These are phyloP conservation scores for Nitzschia palea DNA, from an alignment of 108 stramenopile species.

Conservation along the genomic window DNA sequence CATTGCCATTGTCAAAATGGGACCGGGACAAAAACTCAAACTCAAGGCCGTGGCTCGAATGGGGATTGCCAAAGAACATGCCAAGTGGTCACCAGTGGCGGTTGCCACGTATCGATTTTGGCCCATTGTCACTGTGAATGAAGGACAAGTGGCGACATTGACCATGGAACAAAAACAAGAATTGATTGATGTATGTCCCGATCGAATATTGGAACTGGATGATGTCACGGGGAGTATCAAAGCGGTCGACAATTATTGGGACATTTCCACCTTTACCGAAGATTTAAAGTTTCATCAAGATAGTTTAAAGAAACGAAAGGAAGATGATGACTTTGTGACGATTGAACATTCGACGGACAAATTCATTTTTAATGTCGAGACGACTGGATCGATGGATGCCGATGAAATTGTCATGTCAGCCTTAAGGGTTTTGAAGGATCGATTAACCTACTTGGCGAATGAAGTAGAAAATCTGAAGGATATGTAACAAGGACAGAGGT, in stretches of 20 bases:
- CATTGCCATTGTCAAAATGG: conserved; percentile 91
- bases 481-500: too few species aligned
- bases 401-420: conserved; percentile 80
- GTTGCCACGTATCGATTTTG: conserved; percentile 94
- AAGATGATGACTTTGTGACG: conserved; percentile 86
- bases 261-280: conserved; percentile 84
- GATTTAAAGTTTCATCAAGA: conserved; percentile 70
- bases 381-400: conserved; percentile 87
- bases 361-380: conserved; percentile 89
- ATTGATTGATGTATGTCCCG: conserved; percentile 86
- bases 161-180: conserved; percentile 89
- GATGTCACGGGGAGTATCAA: conserved; percentile 64
- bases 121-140: conserved; percentile 89
- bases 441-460: conserved; percentile 72
- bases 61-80: conserved; percentile 97
- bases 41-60: conserved; percentile 92
- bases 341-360: conserved; percentile 61
- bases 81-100: conserved; percentile 97
- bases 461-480: conserved; percentile 89
- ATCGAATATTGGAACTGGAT: conserved; percentile 81
- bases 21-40: conserved; percentile 92
- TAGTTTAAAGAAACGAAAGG: conserved; percentile 77
- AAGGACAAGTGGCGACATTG: conserved; percentile 82
- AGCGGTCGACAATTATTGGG: conserved; percentile 78
- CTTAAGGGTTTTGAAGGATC: conserved; percentile 77